Conservation (phyloP, 192 early-diverging fungal species). For the Rhizophagus clarus region DNA sequence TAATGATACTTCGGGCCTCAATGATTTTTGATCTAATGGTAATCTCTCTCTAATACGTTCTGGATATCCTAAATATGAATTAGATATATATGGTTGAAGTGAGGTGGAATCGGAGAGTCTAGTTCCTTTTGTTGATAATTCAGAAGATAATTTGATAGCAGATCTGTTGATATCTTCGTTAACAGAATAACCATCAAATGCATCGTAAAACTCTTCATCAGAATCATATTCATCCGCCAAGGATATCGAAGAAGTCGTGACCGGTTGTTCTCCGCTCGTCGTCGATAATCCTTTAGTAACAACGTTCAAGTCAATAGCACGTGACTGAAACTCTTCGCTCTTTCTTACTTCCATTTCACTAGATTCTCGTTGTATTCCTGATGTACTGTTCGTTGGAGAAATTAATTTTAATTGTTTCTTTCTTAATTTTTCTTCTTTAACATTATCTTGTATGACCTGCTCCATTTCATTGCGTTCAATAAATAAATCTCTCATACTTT, state of each 20-base stretch:
- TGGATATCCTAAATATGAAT: constrained; percentile 49
- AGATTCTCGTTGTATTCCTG: neutral
- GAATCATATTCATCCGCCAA: constrained; percentile 33
- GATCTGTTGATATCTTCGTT: constrained; percentile 24
- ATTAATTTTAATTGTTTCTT: constrained; percentile 24
- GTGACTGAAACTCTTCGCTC: neutral
- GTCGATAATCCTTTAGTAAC: neutral
- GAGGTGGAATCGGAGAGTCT: neutral
- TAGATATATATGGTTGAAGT: constrained; percentile 35
- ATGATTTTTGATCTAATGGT: constrained; percentile 50
- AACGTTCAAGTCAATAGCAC: neutral
- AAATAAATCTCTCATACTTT: constrained; percentile 44
- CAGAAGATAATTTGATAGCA: neutral
- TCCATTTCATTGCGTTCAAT: constrained; percentile 53
- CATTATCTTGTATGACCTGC: constrained; percentile 39
- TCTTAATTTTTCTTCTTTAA: constrained; percentile 38
- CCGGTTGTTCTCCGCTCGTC: neutral
- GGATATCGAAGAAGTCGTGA: neutral
- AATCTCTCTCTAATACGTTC: constrained; percentile 45
- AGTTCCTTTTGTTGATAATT: neutral
- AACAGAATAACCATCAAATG: constrained; percentile 47
- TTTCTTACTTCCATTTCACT: neutral
- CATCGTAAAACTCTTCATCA: constrained; percentile 73
- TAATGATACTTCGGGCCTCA: constrained; percentile 70
- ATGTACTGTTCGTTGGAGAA: neutral